Evolutionary conservation across 192 early-diverging fungal species (phyloP).

Genomic region (Entomortierella beljakovae): DNA sequence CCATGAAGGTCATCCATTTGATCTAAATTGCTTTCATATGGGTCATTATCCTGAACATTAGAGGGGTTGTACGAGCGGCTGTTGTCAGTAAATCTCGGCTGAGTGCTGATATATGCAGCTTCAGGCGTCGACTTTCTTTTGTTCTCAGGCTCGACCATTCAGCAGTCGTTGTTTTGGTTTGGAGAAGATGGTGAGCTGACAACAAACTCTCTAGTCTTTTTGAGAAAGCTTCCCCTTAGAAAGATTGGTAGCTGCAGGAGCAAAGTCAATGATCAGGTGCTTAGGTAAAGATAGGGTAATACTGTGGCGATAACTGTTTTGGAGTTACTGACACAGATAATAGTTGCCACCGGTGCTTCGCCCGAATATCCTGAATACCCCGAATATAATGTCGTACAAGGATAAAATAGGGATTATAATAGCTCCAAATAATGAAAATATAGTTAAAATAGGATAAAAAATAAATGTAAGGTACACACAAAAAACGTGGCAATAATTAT

Average conservation of each 20-base stretch:
- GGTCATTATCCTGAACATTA: neutral
- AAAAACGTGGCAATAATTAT: neutral
- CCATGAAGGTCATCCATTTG: conserved; percentile 28
- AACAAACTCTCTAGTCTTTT: too few relatives aligned
- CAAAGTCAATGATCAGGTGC: too few relatives aligned
- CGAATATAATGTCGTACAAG: too few relatives aligned
- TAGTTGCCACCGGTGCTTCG: too few relatives aligned
- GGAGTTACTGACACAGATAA: too few relatives aligned
- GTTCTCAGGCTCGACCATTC: conserved; percentile 33
- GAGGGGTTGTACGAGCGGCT: too few relatives aligned
- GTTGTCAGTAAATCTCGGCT: neutral
- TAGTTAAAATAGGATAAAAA: neutral
- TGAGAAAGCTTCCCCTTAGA: too few relatives aligned
- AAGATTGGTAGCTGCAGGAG: too few relatives aligned
- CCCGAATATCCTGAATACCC: too few relatives aligned
- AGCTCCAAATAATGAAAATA: neutral
- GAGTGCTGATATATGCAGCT: conserved; percentile 12
- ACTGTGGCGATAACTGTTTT: too few relatives aligned
- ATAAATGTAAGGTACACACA: neutral
- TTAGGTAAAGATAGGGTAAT: too few relatives aligned
- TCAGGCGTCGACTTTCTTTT: conserved; percentile 7
- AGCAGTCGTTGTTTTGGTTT: conserved; percentile 9
- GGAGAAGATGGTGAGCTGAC: too few relatives aligned
- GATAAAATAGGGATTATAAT: neutral
- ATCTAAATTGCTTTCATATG: neutral